Percentiles rank a stretch among this genome's conserved stretches.
phyloP scores from a whole-genome alignment of 2,329 filamentous ascomycete genomes.

The Cryoendolithus antarcticus region DNA sequence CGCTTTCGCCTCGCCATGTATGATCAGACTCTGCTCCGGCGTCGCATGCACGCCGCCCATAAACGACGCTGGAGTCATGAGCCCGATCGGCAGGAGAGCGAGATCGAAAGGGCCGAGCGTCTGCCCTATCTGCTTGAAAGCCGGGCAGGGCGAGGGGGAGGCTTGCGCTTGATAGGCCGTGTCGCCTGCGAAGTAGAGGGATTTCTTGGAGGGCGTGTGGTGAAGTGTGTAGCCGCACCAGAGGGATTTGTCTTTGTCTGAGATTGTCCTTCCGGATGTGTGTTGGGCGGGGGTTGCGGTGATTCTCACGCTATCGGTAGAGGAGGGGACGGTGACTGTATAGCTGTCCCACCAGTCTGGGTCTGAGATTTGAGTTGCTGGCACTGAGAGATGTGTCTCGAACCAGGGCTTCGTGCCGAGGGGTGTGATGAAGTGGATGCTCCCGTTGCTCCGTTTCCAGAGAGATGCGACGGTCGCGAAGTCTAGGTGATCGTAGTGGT shows the following conservation, averaged over 20 bases:
- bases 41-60: conserved; percentile 35
- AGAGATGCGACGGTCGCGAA: conserved; percentile 31
- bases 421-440: conserved; percentile 31
- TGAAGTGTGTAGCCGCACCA: conserved; percentile 39
- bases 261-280: conserved; percentile 30
- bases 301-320: conserved; percentile 18
- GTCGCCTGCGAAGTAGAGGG: conserved; percentile 37
- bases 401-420: conserved; percentile 29
- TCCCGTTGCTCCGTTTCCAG: conserved; percentile 25
- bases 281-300: conserved; percentile 39
- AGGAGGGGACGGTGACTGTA: conserved; percentile 16
- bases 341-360: conserved; percentile 40
- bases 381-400: conserved; percentile 27
- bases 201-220: conserved; percentile 18
- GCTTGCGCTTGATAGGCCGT: conserved; percentile 34
- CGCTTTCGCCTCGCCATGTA: conserved; percentile 35
- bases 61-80: conserved; percentile 33
- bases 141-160: conserved; percentile 32
- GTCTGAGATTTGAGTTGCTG: conserved; percentile 30
- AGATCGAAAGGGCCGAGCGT: conserved; percentile 38
- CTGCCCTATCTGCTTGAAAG: conserved; percentile 36
- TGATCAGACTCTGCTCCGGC: conserved; percentile 35
- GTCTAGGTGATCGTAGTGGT: conserved; percentile 46
- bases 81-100: conserved; percentile 36
- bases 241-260: conserved; percentile 29